Evolutionary conservation across 2,329 filamentous ascomycete species (phyloP), one percentile per base, ranked within the genome.

Genomic region (Pseudovirgaria hyperparasitica): DNA sequence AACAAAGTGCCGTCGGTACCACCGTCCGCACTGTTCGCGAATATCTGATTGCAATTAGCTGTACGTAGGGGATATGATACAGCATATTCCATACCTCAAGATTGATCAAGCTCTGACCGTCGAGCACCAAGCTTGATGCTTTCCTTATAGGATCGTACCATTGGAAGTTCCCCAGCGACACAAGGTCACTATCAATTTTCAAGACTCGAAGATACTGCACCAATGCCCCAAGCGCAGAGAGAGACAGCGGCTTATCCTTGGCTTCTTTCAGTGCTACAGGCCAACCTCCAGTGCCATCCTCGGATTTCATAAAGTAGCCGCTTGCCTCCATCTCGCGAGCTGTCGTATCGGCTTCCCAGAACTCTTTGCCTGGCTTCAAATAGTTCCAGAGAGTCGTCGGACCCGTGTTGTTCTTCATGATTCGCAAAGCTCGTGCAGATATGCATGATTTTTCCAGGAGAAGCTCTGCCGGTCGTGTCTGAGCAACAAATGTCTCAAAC

Each of bases 381-480:
- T 87, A 72, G 42, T 94, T 98, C 87, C 87, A 96, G 38, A 96
- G 78, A 0, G 87, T 96, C 0, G 82, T 92, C 0, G 85, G 86
- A 1, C 73, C 70, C 1, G 86, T 94, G 52, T 92, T 96, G 50
- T 92, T 96, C 58, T 96, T 98, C 39, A 98, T 62, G 22, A 98
- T 93, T 3, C 90, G 79, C 31, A 93, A 56, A 1, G 82, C 82
- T 48, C 90, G 92, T n/a, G 78, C 74, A 0, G 86, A 94, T 16
- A 96, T 63, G 16, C 66, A 76, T 0, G 76, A 80, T 53, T 56
- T 96, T 50, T 98, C 90, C 1, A 98, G 60, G 1, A 98, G 60
- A 23, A 98, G 59, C 54, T 98, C 90, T 26, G 82, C 78, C 0
- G 90, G 90, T 12, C 79, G 72, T 10, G 76, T 92, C 52, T 98